phyloP scores from a whole-genome alignment of 2,329 filamentous ascomycete genomes.

The Aspergillus sp. region DNA sequence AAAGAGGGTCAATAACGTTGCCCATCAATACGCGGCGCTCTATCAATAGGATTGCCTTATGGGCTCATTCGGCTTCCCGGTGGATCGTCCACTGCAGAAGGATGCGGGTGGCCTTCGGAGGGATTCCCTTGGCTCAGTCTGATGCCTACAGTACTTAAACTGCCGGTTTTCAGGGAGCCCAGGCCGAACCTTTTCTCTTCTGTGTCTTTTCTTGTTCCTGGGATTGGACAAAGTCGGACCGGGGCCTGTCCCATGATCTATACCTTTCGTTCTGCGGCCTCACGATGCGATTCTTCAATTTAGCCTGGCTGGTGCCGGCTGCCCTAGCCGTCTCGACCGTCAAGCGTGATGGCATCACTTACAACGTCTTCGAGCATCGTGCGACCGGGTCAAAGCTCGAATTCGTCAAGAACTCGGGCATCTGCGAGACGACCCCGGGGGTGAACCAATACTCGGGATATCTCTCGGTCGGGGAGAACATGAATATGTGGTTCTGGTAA shows the following conservation, averaged over 20 bases:
- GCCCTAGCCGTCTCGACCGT: slow-evolving; percentile 23
- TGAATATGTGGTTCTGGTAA: slow-evolving; percentile 49
- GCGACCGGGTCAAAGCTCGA: slow-evolving; percentile 46
- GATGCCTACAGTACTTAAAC: not conserved
- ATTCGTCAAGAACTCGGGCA: slow-evolving; percentile 52
- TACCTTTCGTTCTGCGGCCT: not conserved
- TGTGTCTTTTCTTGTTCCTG: not conserved
- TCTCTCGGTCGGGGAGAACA: slow-evolving; percentile 46
- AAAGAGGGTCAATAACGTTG: not conserved
- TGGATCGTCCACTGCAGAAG: not conserved
- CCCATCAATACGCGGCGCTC: not conserved
- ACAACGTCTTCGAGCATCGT: slow-evolving; percentile 51
- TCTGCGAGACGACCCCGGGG: slow-evolving; percentile 52
- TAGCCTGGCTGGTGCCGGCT: not conserved
- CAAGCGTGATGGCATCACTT: slow-evolving; percentile 38
- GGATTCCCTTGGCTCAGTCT: not conserved
- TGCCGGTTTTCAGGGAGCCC: not conserved
- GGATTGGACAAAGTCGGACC: not conserved
- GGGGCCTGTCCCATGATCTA: not conserved
- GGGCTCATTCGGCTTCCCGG: not conserved
- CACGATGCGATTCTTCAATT: not conserved
- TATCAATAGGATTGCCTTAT: not conserved
- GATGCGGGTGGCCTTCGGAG: not conserved
- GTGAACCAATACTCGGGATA: slow-evolving; percentile 55
- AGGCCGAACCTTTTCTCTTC: not conserved